phyloP scores from a whole-genome alignment of 1,284 basidiomycete genomes.

The Pyrrhoderma noxium region DNA sequence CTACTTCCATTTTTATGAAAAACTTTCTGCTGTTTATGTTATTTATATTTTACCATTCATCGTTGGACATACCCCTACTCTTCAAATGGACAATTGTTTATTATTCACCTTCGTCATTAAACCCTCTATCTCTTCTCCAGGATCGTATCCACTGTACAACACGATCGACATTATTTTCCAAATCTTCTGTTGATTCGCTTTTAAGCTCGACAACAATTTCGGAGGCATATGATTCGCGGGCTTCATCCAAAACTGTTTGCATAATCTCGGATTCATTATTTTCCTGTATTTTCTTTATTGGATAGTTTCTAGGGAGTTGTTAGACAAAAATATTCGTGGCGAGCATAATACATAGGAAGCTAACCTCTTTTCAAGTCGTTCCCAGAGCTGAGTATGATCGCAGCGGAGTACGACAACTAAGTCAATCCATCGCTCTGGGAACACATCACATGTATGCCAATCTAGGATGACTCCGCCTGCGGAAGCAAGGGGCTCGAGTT shows the following conservation, averaged over 20 bases:
- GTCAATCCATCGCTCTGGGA: constrained; percentile 96
- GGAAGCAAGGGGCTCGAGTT: constrained; percentile 67
- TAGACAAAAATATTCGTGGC: background rate
- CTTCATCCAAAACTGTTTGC: constrained; percentile 88
- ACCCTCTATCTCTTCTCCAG: constrained; percentile 57
- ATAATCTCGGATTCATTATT: constrained; percentile 99
- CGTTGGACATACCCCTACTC: too few species aligned
- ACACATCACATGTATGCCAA: constrained; percentile 95
- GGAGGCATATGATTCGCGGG: constrained; percentile 74
- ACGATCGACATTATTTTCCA: constrained; percentile 81
- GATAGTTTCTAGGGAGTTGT: constrained; percentile 59
- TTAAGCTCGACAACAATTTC: constrained; percentile 85
- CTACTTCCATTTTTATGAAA: too few species aligned
- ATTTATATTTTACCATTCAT: too few species aligned
- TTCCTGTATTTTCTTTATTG: constrained; percentile 92
- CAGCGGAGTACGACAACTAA: constrained; percentile 93
- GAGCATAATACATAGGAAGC: constrained; percentile 24
- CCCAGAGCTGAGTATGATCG: constrained; percentile 86
- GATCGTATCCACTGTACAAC: constrained; percentile 80
- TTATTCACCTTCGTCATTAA: background rate
- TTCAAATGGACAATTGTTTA: background rate
- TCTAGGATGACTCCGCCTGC: constrained; percentile 85
- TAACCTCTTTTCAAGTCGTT: constrained; percentile 87
- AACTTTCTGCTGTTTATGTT: too few species aligned
- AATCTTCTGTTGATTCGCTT: constrained; percentile 74